These are phyloP conservation scores for Babesia gibsoni DNA, from an alignment of 169 alveolate genomes.

Conservation along the genomic window DNA sequence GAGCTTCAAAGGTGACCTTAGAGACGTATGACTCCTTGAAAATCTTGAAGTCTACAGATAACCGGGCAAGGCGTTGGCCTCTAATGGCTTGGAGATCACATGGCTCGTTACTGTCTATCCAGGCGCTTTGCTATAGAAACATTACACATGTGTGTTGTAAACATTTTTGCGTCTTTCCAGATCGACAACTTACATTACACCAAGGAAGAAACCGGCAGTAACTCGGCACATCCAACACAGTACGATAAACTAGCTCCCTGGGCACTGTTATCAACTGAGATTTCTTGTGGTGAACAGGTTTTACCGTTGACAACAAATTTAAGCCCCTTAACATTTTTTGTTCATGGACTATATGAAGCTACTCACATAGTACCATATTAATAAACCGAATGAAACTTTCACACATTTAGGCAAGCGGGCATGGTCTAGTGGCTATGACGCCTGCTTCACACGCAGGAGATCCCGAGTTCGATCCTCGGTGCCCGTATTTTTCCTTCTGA, in stretches of 20 bases:
- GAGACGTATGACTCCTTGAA: constrained; percentile 49
- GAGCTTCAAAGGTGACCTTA: constrained; percentile 27
- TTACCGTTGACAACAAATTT: not conserved
- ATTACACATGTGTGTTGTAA: not conserved
- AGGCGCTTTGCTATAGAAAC: constrained; percentile 19
- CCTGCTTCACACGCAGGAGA: constrained; percentile 88
- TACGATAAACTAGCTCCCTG: constrained; percentile 8
- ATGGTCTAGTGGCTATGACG: constrained; percentile 88
- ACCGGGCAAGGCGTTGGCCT: constrained; percentile 22
- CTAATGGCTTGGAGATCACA: not conserved
- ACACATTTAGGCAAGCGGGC: too few species aligned
- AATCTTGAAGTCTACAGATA: constrained; percentile 35
- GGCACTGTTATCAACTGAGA: constrained; percentile 32
- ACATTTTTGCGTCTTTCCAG: too few species aligned
- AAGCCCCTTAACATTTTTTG: constrained; percentile 18
- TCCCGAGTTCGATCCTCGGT: constrained; percentile 91
- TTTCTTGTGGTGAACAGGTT: constrained; percentile 2
- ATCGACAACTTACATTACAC: constrained; percentile 33
- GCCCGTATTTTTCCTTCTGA: constrained; percentile 64
- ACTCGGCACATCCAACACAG: constrained; percentile 51
- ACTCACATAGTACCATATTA: not conserved
- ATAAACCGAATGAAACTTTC: too few species aligned
- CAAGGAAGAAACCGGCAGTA: constrained; percentile 49
- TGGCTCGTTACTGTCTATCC: constrained; percentile 15
- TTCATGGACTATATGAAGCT: not conserved